A percentile compares a stretch with the other conserved stretches of the same genome.
Conservation (phyloP, 140 eudicot species). For the Ambrosia hybrid region DNA sequence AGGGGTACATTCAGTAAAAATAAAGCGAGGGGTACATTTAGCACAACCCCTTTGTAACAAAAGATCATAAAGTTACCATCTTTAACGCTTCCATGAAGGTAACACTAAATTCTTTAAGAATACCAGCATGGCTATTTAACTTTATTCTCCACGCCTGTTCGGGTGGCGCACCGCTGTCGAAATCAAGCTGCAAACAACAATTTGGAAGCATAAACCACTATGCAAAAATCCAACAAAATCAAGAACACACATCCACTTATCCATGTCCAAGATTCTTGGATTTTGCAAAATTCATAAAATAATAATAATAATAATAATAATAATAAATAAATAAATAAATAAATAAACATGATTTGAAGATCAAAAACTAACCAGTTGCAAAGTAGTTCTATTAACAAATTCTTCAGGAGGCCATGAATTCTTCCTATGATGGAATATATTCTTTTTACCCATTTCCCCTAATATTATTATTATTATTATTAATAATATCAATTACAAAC, state of each 20-base stretch:
- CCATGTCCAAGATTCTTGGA: too few relatives aligned
- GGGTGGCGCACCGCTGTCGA: conserved; percentile 86
- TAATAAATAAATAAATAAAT: not conserved
- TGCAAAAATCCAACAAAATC: too few relatives aligned
- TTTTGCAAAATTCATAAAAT: too few relatives aligned
- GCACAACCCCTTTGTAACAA: not conserved
- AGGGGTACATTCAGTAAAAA: too few relatives aligned
- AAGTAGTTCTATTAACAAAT: conserved; percentile 31
- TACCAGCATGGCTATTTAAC: conserved; percentile 73
- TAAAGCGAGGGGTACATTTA: too few relatives aligned
- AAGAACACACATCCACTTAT: too few relatives aligned
- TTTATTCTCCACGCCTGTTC: conserved; percentile 90
- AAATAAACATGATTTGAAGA: not conserved
- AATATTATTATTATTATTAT: not conserved
- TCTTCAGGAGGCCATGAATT: conserved; percentile 42
- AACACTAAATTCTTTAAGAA: conserved; percentile 85
- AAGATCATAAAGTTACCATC: conserved; percentile 48
- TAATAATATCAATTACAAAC: not conserved
- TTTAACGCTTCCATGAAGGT: conserved; percentile 83
- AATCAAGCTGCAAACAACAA: conserved; percentile 57
- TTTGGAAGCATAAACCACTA: not conserved
- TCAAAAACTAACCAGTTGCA: conserved; percentile 30
- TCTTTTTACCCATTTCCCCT: conserved; percentile 31
- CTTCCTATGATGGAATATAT: conserved; percentile 34
- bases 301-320: too few relatives aligned